Conservation (phyloP, 768 basidiomycete species). For the Russula sp. region DNA sequence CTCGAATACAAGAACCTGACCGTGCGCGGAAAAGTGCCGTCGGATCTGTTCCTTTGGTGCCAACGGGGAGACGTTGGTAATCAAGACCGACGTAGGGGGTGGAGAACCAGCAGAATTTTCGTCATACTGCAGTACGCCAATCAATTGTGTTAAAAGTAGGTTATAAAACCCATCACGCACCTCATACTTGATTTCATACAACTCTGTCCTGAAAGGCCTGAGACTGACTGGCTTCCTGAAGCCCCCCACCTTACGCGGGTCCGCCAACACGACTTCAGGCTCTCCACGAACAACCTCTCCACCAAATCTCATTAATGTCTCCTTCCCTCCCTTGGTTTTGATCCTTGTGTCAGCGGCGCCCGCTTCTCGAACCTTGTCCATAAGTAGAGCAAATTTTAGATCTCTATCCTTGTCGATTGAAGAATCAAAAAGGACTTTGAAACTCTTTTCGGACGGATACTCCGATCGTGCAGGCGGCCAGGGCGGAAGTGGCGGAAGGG, state of each 20-base stretch:
- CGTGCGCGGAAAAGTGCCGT: conserved; percentile 61
- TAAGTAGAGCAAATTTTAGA: conserved; percentile 40
- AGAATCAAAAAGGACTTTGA: conserved; percentile 65
- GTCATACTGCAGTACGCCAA: conserved; percentile 57
- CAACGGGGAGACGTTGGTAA: conserved; percentile 68
- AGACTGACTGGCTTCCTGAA: conserved; percentile 33
- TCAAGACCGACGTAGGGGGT: conserved; percentile 70
- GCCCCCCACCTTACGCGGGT: conserved; percentile 54
- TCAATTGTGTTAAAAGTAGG: conserved; percentile 11
- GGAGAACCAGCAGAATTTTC: conserved; percentile 64
- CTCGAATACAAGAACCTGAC: conserved; percentile 63
- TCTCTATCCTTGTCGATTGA: conserved; percentile 47
- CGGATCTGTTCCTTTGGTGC: conserved; percentile 64
- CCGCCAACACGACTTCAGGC: conserved; percentile 43
- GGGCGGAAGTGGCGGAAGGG: conserved; percentile 45
- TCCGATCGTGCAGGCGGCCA: conserved; percentile 57
- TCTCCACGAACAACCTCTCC: conserved; percentile 53
- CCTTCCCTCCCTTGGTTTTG: conserved; percentile 62
- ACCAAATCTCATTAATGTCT: conserved; percentile 50
- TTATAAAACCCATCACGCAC: conserved; percentile 39
- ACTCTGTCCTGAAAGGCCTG: conserved; percentile 40
- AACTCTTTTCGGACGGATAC: conserved; percentile 49
- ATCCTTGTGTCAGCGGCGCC: conserved; percentile 44
- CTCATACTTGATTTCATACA: conserved; percentile 54
- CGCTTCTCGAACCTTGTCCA: conserved; percentile 43